Evolutionary conservation across 2,329 filamentous ascomycete genomes (phyloP).

Genomic region (Chrysosporium keratinophilum): DNA sequence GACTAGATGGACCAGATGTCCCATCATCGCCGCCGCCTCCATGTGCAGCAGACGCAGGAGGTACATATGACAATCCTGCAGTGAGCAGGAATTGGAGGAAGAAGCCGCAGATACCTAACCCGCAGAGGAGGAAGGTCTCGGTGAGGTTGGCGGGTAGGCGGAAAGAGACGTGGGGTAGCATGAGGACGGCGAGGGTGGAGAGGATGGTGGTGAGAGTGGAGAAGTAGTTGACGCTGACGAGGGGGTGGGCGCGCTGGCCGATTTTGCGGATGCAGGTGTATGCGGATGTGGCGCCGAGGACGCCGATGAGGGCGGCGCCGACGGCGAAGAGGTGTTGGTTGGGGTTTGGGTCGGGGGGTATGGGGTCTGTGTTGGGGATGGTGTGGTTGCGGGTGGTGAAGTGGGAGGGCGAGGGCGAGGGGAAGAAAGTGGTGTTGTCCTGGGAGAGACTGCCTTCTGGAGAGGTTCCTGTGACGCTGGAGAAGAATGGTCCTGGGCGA

Average conservation of each 20-base stretch:
- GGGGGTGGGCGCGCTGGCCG: slow-evolving; percentile 64
- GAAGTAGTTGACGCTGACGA: slow-evolving; percentile 84
- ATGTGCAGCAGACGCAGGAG: slow-evolving; percentile 34
- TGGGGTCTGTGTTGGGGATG: slow-evolving; percentile 19
- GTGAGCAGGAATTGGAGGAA: slow-evolving; percentile 80
- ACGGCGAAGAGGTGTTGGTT: slow-evolving; percentile 60
- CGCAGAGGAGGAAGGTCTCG: slow-evolving; percentile 58
- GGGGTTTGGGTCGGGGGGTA: slow-evolving; percentile 37
- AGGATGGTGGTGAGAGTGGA: slow-evolving; percentile 60
- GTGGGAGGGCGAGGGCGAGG: neutral
- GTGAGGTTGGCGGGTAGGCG: slow-evolving; percentile 43
- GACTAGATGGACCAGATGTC: too few relatives aligned
- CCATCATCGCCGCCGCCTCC: neutral
- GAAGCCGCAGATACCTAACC: slow-evolving; percentile 65
- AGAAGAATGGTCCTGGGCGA: slow-evolving; percentile 53
- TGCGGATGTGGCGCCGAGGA: slow-evolving; percentile 62
- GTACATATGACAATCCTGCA: slow-evolving; percentile 61
- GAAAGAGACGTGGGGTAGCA: slow-evolving; percentile 48
- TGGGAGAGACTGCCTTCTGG: slow-evolving; percentile 6
- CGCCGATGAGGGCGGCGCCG: slow-evolving; percentile 61
- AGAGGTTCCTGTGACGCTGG: slow-evolving; percentile 14
- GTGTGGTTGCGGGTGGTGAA: slow-evolving; percentile 16
- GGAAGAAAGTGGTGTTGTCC: neutral
- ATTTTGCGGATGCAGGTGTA: slow-evolving; percentile 72
- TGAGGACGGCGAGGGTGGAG: slow-evolving; percentile 49